Percentiles rank a stretch among this genome's conserved stretches.
Evolutionary conservation across 129 eudicot genomes (phyloP).

Genomic region (Centaurea solstitialis): DNA sequence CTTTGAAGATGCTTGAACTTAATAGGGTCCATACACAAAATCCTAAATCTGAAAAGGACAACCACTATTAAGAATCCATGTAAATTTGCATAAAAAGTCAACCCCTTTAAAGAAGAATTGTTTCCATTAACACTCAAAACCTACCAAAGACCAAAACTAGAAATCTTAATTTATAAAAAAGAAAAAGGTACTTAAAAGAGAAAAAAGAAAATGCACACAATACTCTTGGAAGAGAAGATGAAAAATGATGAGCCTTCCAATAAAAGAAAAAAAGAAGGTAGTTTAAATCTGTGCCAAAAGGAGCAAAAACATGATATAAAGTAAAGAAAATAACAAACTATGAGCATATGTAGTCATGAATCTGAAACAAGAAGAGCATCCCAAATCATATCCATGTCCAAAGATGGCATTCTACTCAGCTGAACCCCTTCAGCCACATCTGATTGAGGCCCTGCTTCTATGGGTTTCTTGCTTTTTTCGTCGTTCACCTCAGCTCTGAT

Average conservation of each 20-base stretch:
- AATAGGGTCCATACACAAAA: slow-evolving; percentile 30
- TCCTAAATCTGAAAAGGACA: slow-evolving; percentile 34
- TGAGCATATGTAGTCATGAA: slow-evolving; percentile 40
- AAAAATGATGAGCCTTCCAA: slow-evolving; percentile 20
- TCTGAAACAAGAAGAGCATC: slow-evolving; percentile 83
- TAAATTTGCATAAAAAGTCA: slow-evolving; percentile 29
- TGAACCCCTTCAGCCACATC: slow-evolving; percentile 66
- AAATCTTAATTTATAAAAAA: slow-evolving; percentile 16
- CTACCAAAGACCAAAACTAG: slow-evolving; percentile 34
- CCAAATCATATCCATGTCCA: slow-evolving; percentile 96
- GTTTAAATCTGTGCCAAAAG: slow-evolving; percentile 13
- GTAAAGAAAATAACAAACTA: slow-evolving; percentile 15
- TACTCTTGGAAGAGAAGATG: slow-evolving; percentile 15
- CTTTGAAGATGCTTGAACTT: slow-evolving; percentile 36
- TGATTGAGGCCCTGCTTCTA: slow-evolving; percentile 15
- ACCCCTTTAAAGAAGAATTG: slow-evolving; percentile 18
- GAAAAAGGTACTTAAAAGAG: background rate
- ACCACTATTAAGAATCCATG: slow-evolving; percentile 26
- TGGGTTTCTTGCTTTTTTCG: slow-evolving; percentile 25
- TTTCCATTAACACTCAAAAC: slow-evolving; percentile 30
- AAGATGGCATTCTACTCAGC: slow-evolving; percentile 90
- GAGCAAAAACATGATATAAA: slow-evolving; percentile 1
- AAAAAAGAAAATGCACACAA: slow-evolving; percentile 21
- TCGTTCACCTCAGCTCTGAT: background rate
- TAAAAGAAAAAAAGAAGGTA: background rate